phyloP scores from a whole-genome alignment of 306 rosid species.

The Pueraria montana region DNA sequence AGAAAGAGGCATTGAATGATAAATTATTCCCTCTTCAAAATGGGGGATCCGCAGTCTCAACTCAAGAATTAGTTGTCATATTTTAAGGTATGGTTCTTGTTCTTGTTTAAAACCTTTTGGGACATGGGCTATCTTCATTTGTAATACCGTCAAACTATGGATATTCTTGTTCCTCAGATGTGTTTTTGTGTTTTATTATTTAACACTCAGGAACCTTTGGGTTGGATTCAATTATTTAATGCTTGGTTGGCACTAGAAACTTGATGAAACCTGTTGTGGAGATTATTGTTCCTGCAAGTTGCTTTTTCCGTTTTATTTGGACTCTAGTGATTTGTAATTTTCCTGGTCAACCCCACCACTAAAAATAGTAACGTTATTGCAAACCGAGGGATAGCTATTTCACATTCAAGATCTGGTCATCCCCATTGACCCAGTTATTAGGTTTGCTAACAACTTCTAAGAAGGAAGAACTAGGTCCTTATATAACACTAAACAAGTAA shows the following conservation, averaged over 20 bases:
- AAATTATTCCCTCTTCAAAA: conserved; percentile 61
- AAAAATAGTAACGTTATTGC: background rate
- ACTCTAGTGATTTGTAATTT: background rate
- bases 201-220: background rate
- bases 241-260: background rate
- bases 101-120: conserved; percentile 29
- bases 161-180: conserved; percentile 51
- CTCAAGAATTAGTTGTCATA: conserved; percentile 50
- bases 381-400: background rate
- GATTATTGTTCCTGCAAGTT: background rate
- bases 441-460: background rate
- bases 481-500: background rate
- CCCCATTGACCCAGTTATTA: background rate
- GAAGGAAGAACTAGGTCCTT: background rate
- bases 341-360: background rate
- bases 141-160: conserved; percentile 57
- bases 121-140: conserved; percentile 55
- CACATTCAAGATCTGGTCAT: background rate
- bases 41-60: conserved; percentile 53
- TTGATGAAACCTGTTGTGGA: background rate
- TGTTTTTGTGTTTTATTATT: background rate
- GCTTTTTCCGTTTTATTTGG: background rate
- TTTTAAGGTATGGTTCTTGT: conserved; percentile 53
- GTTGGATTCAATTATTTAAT: background rate
- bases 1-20: conserved; percentile 65